These are phyloP conservation scores for Dactylellina haptotyla DNA, from an alignment of 2,329 filamentous ascomycete genomes.

Conservation along the genomic window DNA sequence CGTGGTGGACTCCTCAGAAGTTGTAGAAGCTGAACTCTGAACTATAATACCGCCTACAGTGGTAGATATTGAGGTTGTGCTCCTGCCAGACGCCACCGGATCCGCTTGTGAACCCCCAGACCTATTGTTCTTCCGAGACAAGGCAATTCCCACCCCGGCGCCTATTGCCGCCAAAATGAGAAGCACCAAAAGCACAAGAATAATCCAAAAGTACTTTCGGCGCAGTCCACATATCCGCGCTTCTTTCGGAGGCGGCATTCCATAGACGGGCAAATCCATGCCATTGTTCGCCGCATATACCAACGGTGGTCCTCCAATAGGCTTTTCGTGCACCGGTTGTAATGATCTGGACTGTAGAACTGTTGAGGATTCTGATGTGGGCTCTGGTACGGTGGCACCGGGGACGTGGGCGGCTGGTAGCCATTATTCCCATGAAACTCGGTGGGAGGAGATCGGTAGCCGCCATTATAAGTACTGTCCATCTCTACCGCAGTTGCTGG, in stretches of 20 bases:
- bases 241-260: constrained; percentile 4
- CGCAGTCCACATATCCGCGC: constrained; percentile 36
- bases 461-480: background rate
- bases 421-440: background rate
- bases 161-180: constrained; percentile 28
- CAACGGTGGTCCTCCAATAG: constrained; percentile 7
- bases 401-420: background rate
- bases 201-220: constrained; percentile 28
- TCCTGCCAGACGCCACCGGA: background rate
- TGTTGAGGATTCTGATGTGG: background rate
- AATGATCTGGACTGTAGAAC: background rate
- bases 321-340: constrained; percentile 9
- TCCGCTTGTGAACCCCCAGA: background rate
- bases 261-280: background rate
- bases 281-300: background rate
- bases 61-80: background rate
- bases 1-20: background rate
- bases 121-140: constrained; percentile 17
- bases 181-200: constrained; percentile 10
- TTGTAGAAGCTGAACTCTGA: background rate
- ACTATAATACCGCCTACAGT: background rate
- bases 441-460: background rate
- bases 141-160: constrained; percentile 29
- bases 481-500: background rate
- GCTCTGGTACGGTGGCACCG: background rate